Percentiles rank a stretch among this genome's conserved stretches.
Conservation (phyloP, 371 early-diverging fungal species). For the Apophysomyces trapeziformis region DNA sequence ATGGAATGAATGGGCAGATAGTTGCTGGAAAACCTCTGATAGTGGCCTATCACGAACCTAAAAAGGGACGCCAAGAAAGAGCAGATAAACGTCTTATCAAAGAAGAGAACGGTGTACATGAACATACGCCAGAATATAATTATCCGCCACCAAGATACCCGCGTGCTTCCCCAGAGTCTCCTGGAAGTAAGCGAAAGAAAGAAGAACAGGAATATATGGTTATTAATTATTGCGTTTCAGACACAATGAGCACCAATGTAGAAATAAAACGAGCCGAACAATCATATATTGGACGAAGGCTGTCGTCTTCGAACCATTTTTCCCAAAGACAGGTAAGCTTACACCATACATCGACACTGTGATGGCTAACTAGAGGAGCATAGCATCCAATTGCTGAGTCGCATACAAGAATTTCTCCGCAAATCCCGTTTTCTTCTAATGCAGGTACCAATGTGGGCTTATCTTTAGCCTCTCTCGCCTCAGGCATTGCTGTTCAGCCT, state of each 20-base stretch:
- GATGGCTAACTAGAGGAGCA: background rate
- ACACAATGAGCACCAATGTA: background rate
- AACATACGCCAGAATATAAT: background rate
- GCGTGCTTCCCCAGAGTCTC: background rate
- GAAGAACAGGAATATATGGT: background rate
- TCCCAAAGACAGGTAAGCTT: slow-evolving; percentile 36
- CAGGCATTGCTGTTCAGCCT: slow-evolving; percentile 41
- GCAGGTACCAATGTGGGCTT: slow-evolving; percentile 40
- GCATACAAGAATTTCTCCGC: slow-evolving; percentile 30
- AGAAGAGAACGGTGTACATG: background rate
- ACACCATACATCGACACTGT: background rate
- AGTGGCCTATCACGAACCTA: slow-evolving; percentile 48
- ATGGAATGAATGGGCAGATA: slow-evolving; percentile 35
- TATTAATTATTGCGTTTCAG: slow-evolving; percentile 3
- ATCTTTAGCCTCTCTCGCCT: slow-evolving; percentile 45
- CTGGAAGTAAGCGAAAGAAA: background rate
- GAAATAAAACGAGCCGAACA: background rate
- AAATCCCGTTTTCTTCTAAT: slow-evolving; percentile 38
- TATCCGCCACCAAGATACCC: background rate
- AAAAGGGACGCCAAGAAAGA: slow-evolving; percentile 27
- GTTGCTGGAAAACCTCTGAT: slow-evolving; percentile 30
- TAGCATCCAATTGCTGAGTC: slow-evolving; percentile 20
- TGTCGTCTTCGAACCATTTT: slow-evolving; percentile 21
- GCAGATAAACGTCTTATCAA: slow-evolving; percentile 24
- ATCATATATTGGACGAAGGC: background rate